Conservation (phyloP, 1,284 basidiomycete genomes). For the Ganoderma sp. region DNA sequence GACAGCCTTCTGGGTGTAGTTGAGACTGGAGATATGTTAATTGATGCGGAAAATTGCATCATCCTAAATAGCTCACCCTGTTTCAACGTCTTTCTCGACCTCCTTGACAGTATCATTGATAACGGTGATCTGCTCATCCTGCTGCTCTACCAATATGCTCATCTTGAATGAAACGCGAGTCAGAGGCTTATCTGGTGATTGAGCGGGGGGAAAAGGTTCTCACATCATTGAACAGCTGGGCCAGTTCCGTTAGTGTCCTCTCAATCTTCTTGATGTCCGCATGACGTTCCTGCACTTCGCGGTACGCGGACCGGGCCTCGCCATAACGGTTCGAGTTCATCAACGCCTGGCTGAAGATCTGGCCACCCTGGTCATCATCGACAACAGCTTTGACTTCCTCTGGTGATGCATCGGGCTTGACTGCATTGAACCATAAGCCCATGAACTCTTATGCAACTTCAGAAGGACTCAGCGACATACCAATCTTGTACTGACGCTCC, state of each 20-base stretch:
- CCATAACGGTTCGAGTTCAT: slow-evolving; percentile 92
- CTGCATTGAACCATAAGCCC: slow-evolving; percentile 44
- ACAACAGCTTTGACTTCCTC: slow-evolving; percentile 90
- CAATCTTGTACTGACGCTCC: slow-evolving; percentile 96
- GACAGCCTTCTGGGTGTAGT: slow-evolving; percentile 87
- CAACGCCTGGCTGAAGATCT: slow-evolving; percentile 95
- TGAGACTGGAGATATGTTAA: slow-evolving; percentile 54
- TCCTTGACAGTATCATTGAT: slow-evolving; percentile 78
- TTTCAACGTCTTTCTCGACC: slow-evolving; percentile 83
- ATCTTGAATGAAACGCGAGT: slow-evolving; percentile 55
- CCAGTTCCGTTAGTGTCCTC: slow-evolving; percentile 89
- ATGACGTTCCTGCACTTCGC: slow-evolving; percentile 96
- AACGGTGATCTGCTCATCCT: slow-evolving; percentile 84
- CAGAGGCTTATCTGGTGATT: neutral
- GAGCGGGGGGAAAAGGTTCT: slow-evolving; percentile 33
- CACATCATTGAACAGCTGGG: slow-evolving; percentile 94
- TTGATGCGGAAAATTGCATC: neutral
- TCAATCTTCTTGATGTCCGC: slow-evolving; percentile 97
- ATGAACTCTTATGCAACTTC: neutral
- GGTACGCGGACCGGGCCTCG: slow-evolving; percentile 89
- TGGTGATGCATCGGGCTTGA: slow-evolving; percentile 94
- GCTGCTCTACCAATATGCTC: slow-evolving; percentile 91
- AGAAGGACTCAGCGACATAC: slow-evolving; percentile 46
- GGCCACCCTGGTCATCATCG: slow-evolving; percentile 82
- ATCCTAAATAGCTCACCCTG: slow-evolving; percentile 62